These are phyloP conservation scores for Prototheca cutis DNA, from an alignment of 163 green algal genomes.

Conservation along the genomic window DNA sequence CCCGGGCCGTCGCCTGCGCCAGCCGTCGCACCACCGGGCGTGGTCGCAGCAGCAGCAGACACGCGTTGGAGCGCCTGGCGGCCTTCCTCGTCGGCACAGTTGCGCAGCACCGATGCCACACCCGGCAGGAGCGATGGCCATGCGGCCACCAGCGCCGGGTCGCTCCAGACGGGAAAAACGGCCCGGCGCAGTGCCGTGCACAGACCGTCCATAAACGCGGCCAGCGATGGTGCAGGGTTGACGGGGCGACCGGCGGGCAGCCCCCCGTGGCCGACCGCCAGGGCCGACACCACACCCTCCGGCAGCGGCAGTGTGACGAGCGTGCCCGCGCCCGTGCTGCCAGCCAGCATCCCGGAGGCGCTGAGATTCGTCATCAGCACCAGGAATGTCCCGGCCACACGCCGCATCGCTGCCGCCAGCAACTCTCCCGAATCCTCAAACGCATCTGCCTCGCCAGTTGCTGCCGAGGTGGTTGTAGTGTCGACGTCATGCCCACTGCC, in stretches of 20 bases:
- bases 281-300: slow-evolving; percentile 1
- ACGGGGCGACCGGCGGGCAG: too few relatives aligned
- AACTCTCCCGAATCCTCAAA: too few relatives aligned
- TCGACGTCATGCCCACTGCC: too few relatives aligned
- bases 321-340: slow-evolving; percentile 25
- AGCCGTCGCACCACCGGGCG: too few relatives aligned
- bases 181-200: slow-evolving; percentile 31
- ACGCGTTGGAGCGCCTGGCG: slow-evolving; percentile 2
- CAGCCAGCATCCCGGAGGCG: slow-evolving; percentile 36
- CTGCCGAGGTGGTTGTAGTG: too few relatives aligned
- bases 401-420: too few relatives aligned
- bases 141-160: slow-evolving; percentile 24
- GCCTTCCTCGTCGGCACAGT: slow-evolving; percentile 9
- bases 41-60: slow-evolving; percentile 1
- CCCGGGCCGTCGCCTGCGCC: too few relatives aligned
- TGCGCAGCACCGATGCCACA: slow-evolving; percentile 27
- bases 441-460: too few relatives aligned
- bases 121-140: slow-evolving; percentile 29
- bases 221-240: not conserved
- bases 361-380: slow-evolving; percentile 56
- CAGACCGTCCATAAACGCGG: not conserved
- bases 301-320: slow-evolving; percentile 38
- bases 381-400: slow-evolving; percentile 38
- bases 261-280: too few relatives aligned
- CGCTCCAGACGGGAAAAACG: slow-evolving; percentile 59